Evolutionary conservation across 148 eudicot species (phyloP), one percentile per base, ranked within the genome.

Genomic region (Rhododendron mucronatum): DNA sequence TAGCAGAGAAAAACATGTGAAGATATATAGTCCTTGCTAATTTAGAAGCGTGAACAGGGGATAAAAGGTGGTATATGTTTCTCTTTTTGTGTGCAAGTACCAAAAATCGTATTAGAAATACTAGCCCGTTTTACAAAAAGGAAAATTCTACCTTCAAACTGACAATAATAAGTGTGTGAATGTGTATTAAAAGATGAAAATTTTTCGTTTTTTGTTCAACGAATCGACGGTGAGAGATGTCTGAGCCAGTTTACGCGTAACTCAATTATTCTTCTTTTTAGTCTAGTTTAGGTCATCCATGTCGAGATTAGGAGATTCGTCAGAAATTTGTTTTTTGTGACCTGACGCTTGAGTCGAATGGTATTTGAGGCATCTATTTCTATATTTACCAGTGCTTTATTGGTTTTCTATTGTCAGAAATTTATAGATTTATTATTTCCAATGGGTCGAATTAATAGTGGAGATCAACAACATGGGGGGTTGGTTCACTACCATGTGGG

Each of bases 401-500:
- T 69, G 35, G 35, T 69, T 69, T 69, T 69, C 75, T 69, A 3
- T 69, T 69, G 33, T 28, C 75, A 28, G 75, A 28, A 28, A 28
- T 28, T 12, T 69, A 13, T 69, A 69, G 75, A 3, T 69, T 28
- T 69, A 28, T 69, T 26, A 28, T 69, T 26, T 28, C 35, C 37
- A 26, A 26, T 12, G 37, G 75, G 7, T 69, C 5, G 8, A 26
- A 9, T n/a, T 26, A 28, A 69, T 69, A 71, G 39, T 30, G 76
- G 39, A 13, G 76, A 13, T 71, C 20, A 71, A 71, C 76, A 71
- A 33, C 76, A 14, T 71, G 76, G 76, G 39, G 76, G 39, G 39
- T 71, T 71, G 76, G 76, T 33, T 71, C 76, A 30, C 20, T 71
- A 71, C 76, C 76, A 71, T 71, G 76, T 71, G 76, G 76, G 76